These are phyloP conservation scores for Beta macrorhiza DNA, from an alignment of 179 eudicot species.

Conservation along the genomic window DNA sequence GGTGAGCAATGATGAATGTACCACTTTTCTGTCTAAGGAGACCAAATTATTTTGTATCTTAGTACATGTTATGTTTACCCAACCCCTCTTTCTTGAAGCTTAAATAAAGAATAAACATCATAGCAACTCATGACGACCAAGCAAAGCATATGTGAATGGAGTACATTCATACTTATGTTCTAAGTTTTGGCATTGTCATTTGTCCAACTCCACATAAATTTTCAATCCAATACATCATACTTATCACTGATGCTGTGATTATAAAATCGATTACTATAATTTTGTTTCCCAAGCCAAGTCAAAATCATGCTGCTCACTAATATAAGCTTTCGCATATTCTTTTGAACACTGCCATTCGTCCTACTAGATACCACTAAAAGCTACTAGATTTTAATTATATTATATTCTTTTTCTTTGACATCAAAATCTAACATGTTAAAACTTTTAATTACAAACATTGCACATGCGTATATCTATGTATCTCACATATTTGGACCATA, in stretches of 20 bases:
- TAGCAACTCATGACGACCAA: background rate
- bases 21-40: background rate
- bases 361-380: no score
- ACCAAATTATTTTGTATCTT: background rate
- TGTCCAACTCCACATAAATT: no score
- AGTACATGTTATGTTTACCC: background rate
- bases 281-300: slow-evolving; percentile 12
- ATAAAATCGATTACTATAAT: background rate
- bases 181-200: background rate
- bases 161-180: background rate
- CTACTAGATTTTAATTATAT: no score
- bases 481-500: no score
- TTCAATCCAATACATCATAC: no score
- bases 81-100: background rate
- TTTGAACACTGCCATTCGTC: background rate
- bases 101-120: background rate
- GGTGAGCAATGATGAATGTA: background rate
- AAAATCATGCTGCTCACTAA: slow-evolving; percentile 2
- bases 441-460: no score
- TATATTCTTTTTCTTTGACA: no score
- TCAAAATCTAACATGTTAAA: no score
- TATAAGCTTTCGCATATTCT: background rate
- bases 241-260: background rate
- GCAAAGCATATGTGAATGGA: background rate
- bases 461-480: no score